Conservation (phyloP, 306 rosid genomes). For the Geum urbanum region DNA sequence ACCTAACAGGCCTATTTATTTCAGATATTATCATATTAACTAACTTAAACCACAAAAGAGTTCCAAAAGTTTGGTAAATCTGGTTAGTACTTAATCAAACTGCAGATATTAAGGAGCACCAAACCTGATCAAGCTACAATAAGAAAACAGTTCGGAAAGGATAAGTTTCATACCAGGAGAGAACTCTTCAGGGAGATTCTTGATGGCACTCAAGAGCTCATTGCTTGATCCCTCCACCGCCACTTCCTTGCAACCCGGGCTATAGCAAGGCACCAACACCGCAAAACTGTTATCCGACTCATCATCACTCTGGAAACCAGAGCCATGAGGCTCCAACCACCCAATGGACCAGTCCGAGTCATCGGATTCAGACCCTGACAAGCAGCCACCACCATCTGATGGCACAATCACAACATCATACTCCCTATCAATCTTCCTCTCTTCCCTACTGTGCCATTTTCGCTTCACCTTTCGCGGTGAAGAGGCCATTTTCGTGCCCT, state of each 20-base stretch:
- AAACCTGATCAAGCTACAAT: neutral
- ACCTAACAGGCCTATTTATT: constrained; percentile 13
- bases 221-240: constrained; percentile 48
- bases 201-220: constrained; percentile 66
- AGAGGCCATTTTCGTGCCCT: constrained; percentile 49
- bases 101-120: neutral
- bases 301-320: constrained; percentile 62
- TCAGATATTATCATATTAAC: constrained; percentile 15
- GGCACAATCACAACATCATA: constrained; percentile 77
- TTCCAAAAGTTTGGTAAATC: neutral
- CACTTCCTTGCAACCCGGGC: constrained; percentile 56
- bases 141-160: constrained; percentile 9
- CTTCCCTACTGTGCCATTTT: constrained; percentile 76
- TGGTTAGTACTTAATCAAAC: neutral
- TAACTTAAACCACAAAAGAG: constrained; percentile 9
- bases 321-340: constrained; percentile 89
- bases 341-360: constrained; percentile 88
- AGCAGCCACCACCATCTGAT: constrained; percentile 69
- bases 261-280: constrained; percentile 82
- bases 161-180: constrained; percentile 57
- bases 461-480: constrained; percentile 47
- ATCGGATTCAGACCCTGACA: constrained; percentile 76
- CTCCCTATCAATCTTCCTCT: constrained; percentile 65
- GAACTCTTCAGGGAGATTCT: constrained; percentile 58
- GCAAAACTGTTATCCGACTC: constrained; percentile 68